Evolutionary conservation across 805 yeast genomes (phyloP).

Genomic region (Candida rishiriensis): DNA sequence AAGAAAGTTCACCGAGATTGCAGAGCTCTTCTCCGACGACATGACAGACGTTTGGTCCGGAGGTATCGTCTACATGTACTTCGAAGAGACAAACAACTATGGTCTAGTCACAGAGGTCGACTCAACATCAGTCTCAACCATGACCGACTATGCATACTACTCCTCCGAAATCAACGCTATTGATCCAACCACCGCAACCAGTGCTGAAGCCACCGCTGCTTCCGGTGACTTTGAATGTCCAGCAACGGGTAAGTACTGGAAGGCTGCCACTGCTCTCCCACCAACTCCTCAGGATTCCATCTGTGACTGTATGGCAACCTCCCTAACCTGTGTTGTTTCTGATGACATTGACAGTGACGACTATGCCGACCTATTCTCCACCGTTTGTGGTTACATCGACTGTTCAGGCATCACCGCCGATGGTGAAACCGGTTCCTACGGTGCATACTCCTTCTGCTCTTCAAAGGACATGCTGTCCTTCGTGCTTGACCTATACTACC

Average conservation of each 20-base stretch:
- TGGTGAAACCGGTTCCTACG: conserved; percentile 65
- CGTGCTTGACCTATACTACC: conserved; percentile 61
- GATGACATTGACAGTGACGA: conserved; percentile 50
- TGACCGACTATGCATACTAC: conserved; percentile 60
- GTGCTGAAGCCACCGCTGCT: conserved; percentile 36
- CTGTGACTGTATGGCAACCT: conserved; percentile 58
- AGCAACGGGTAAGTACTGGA: conserved; percentile 51
- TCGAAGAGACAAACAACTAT: conserved; percentile 68
- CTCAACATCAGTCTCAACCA: conserved; percentile 48
- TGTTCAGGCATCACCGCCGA: conserved; percentile 60
- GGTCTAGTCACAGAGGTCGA: conserved; percentile 61
- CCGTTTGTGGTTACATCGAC: conserved; percentile 49
- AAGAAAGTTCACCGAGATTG: conserved; percentile 70
- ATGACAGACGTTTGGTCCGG: conserved; percentile 89
- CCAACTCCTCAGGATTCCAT: conserved; percentile 68
- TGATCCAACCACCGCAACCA: conserved; percentile 46
- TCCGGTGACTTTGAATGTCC: conserved; percentile 58
- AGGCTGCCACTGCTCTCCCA: conserved; percentile 64
- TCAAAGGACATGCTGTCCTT: conserved; percentile 61
- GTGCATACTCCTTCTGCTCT: conserved; percentile 69
- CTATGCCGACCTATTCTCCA: conserved; percentile 54
- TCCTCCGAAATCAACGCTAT: conserved; percentile 52
- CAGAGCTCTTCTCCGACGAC: conserved; percentile 53
- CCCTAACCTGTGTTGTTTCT: conserved; percentile 58
- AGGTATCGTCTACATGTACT: conserved; percentile 86